phyloP scores from a whole-genome alignment of 2,329 filamentous ascomycete species.

The Parasarocladium wereldwijsianum region DNA sequence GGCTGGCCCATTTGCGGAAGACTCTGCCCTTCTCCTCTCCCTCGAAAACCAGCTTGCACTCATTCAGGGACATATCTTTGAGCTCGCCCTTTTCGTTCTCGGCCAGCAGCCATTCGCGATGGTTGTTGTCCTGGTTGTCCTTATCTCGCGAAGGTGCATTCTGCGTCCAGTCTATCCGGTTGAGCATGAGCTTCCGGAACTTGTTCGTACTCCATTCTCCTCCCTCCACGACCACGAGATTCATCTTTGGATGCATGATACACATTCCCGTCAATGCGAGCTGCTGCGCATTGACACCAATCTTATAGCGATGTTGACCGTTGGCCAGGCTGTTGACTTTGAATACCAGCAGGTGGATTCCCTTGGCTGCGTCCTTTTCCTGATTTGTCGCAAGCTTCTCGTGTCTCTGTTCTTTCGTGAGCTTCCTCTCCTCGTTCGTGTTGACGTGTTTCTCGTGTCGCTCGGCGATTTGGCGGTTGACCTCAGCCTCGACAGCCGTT shows the following conservation, averaged over 20 bases:
- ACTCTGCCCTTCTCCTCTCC: conserved; percentile 67
- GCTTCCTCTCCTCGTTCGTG: conserved; percentile 69
- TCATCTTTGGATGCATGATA: conserved; percentile 79
- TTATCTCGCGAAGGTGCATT: conserved; percentile 56
- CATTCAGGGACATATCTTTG: conserved; percentile 71
- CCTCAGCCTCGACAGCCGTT: conserved; percentile 87
- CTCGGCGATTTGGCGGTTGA: conserved; percentile 84
- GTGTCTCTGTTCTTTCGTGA: conserved; percentile 74
- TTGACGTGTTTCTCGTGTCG: conserved; percentile 65
- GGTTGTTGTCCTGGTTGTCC: conserved; percentile 43
- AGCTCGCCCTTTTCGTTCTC: conserved; percentile 64
- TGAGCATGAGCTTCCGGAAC: conserved; percentile 86
- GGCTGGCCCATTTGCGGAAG: conserved; percentile 79
- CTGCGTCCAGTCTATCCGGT: conserved; percentile 90
- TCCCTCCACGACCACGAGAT: conserved; percentile 82
- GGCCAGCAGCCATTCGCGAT: conserved; percentile 60
- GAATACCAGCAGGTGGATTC: conserved; percentile 77
- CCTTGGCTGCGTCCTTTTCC: conserved; percentile 74
- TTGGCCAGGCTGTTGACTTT: conserved; percentile 81
- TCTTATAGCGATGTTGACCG: conserved; percentile 85
- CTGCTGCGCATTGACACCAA: conserved; percentile 85
- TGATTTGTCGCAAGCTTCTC: conserved; percentile 77
- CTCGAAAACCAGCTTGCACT: conserved; percentile 77
- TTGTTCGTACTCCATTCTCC: conserved; percentile 68
- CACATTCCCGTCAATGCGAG: conserved; percentile 77